A percentile compares a stretch with the other conserved stretches of the same genome.
These are phyloP conservation scores for Suhomyces maxii DNA, from an alignment of 1,139 yeast genomes.

Conservation along the genomic window DNA sequence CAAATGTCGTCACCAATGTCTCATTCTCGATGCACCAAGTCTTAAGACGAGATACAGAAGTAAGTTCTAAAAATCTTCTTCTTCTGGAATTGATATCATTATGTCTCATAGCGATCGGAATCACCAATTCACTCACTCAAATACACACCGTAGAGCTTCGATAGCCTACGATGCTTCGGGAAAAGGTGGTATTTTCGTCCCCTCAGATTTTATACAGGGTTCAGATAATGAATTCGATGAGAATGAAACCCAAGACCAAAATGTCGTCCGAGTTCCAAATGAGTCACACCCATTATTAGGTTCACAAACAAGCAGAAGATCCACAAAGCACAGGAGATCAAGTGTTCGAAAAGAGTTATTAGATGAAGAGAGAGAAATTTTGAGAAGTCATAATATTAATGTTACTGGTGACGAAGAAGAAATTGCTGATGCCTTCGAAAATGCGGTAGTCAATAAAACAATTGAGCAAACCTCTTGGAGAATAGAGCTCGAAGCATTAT, in stretches of 20 bases:
- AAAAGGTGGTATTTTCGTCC: constrained; percentile 52
- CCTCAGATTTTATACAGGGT: constrained; percentile 44
- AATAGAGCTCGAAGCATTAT: constrained; percentile 43
- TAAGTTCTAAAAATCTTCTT: not conserved
- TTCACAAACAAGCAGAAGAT: not conserved
- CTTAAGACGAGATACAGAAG: no score
- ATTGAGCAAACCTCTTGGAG: constrained; percentile 25
- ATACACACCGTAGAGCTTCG: constrained; percentile 51
- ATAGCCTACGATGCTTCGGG: constrained; percentile 55
- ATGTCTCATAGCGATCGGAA: constrained; percentile 10
- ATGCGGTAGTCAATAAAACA: constrained; percentile 32
- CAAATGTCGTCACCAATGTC: no score
- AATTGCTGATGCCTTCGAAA: constrained; percentile 37
- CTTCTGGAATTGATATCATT: not conserved
- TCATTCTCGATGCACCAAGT: no score
- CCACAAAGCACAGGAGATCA: constrained; percentile 22
- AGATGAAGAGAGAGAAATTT: constrained; percentile 38
- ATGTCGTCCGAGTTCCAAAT: constrained; percentile 16
- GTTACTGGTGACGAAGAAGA: constrained; percentile 28
- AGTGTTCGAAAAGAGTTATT: constrained; percentile 30
- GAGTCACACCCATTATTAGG: constrained; percentile 18
- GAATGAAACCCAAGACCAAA: constrained; percentile 8
- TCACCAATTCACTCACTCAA: constrained; percentile 50
- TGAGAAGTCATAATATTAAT: constrained; percentile 30
- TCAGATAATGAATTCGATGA: constrained; percentile 10